Conservation (phyloP, 768 basidiomycete species). For the Epithele typhae region DNA sequence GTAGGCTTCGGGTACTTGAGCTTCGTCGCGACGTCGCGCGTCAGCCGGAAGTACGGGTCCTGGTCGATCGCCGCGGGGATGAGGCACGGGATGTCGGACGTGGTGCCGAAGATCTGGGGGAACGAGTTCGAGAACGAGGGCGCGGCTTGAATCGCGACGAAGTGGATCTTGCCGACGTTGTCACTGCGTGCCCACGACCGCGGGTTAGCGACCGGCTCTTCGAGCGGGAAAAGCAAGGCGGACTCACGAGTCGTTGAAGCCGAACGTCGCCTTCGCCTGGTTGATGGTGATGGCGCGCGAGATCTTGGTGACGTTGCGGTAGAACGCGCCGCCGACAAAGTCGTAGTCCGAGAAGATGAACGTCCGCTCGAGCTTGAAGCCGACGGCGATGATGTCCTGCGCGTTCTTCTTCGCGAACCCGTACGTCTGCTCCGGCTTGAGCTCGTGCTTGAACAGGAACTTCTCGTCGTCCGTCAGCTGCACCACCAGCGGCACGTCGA, state of each 20-base stretch:
- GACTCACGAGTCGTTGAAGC: constrained; percentile 91
- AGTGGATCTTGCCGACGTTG: constrained; percentile 97
- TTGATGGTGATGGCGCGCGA: constrained; percentile 91
- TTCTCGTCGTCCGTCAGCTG: constrained; percentile 99
- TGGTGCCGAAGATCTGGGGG: constrained; percentile 91
- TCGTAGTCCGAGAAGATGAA: constrained; percentile 96
- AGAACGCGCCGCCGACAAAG: constrained; percentile 89
- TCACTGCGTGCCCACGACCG: constrained; percentile 48
- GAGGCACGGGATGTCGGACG: constrained; percentile 80
- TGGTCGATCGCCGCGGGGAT: constrained; percentile 99
- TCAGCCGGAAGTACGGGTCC: constrained; percentile 95
- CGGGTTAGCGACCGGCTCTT: neutral
- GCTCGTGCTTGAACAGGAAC: constrained; percentile 94
- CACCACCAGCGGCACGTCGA: constrained; percentile 89
- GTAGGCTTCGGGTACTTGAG: constrained; percentile 95
- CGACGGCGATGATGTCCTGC: constrained; percentile 96
- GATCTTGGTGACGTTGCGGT: constrained; percentile 89
- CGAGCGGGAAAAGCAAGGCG: neutral
- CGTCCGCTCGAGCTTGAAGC: constrained; percentile 87
- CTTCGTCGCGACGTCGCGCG: constrained; percentile 90
- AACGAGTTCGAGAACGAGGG: constrained; percentile 98
- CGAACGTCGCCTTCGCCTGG: constrained; percentile 93
- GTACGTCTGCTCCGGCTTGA: constrained; percentile 85
- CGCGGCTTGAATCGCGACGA: constrained; percentile 91
- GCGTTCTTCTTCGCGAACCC: constrained; percentile 82